Evolutionary conservation across 768 basidiomycete genomes (phyloP), one percentile per base, ranked within the genome.

Genomic region (Termitomyces sp.): DNA sequence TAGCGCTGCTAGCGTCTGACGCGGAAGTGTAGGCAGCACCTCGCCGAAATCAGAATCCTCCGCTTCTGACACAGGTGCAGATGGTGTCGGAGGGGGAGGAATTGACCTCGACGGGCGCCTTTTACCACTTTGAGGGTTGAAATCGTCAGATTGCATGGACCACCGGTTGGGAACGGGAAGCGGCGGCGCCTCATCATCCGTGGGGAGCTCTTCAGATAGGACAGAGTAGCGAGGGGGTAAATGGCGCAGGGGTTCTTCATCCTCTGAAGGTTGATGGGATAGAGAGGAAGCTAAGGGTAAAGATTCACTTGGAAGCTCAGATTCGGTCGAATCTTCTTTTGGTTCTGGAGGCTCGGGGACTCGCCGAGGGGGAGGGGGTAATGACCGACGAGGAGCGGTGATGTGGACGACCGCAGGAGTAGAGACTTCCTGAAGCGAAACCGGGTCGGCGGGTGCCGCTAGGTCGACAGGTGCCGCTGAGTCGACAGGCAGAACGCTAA

Each of bases 41-140:
- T 69, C 72, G 54, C 74, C 72, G 47, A 69, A 69, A 58, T 70
- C 72, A 36, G 70, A 72, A 9, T 73, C 71, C 7, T 71, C 70
- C 1, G 68, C 67, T 8, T 67, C 68, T 32, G 60, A 63, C 1
- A 57, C 50, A 20, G 62, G 55, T 22, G 57, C 56, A 3, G 61
- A 60, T 22, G 52, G 3, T 5, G 51, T 38, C n/a, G 58, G 59
- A 5, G 64, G 62, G 20, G 62, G 60, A 10, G 66, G 62, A 7
- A 64, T 59, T 5, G 58, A 54, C 48, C 61, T 60, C 24, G 41
- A 48, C 2, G 66, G 60, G 22, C 54, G 35, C 18, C 55, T 44
- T 22, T 40, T 52, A 9, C 50, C 55, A 22, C 26, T 45, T 26
- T 48, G 43, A 38, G 49, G 33, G 10, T 40, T 43, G 26, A 58